Percentiles rank a stretch among this genome's conserved stretches.
These are phyloP conservation scores for Aspergillus funiculosus DNA, from an alignment of 495 filamentous ascomycete genomes.

Conservation along the genomic window DNA sequence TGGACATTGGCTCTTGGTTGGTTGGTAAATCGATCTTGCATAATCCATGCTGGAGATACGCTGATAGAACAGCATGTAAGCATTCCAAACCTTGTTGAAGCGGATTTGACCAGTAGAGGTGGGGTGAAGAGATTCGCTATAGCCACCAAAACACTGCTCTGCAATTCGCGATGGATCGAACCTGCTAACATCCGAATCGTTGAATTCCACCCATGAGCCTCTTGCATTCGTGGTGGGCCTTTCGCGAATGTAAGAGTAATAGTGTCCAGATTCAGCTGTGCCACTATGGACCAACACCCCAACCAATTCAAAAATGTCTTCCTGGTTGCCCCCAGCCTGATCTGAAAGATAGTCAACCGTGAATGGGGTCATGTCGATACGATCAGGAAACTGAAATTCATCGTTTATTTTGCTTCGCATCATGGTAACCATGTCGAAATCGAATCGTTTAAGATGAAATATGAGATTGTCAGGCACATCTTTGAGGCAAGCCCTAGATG, in stretches of 20 bases:
- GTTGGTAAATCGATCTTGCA: slow-evolving; percentile 25
- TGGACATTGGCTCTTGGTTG: slow-evolving; percentile 35
- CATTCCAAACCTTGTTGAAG: slow-evolving; percentile 69
- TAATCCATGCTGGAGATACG: slow-evolving; percentile 59
- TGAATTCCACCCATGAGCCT: slow-evolving; percentile 81
- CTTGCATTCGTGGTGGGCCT: slow-evolving; percentile 51
- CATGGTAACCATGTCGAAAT: slow-evolving; percentile 83
- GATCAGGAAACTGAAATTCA: slow-evolving; percentile 76
- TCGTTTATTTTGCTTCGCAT: slow-evolving; percentile 94
- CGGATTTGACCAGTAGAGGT: slow-evolving; percentile 36
- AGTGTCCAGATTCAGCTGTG: slow-evolving; percentile 91
- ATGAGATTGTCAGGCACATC: slow-evolving; percentile 92
- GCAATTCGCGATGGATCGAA: slow-evolving; percentile 74
- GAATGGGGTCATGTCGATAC: slow-evolving; percentile 87
- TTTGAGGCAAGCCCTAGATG: slow-evolving; percentile 65
- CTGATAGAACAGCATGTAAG: slow-evolving; percentile 98
- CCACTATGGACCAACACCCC: slow-evolving; percentile 90
- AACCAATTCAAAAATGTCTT: slow-evolving; percentile 84
- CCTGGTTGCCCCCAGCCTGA: slow-evolving; percentile 41
- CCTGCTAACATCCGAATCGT: slow-evolving; percentile 71
- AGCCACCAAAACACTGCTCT: slow-evolving; percentile 74
- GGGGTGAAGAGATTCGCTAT: slow-evolving; percentile 44
- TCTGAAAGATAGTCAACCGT: slow-evolving; percentile 80
- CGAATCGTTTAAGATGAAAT: slow-evolving; percentile 94
- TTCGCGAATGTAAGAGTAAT: slow-evolving; percentile 91